Evolutionary conservation across 257 asterid species (phyloP).

Genomic region (Solanum peruvianum): DNA sequence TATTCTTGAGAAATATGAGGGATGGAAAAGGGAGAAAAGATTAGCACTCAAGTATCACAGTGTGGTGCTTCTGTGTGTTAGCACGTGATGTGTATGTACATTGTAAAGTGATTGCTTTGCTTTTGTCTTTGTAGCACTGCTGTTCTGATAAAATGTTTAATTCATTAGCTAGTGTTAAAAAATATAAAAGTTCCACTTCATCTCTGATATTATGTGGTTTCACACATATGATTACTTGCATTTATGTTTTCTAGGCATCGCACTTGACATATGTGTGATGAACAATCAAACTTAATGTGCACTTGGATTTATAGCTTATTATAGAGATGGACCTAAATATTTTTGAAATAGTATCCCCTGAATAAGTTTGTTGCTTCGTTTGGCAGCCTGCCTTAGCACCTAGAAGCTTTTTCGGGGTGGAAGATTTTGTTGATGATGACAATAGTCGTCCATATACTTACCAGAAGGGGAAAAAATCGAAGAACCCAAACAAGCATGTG

Average conservation of each 20-base stretch:
- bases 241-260: not conserved
- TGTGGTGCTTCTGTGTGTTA: not conserved
- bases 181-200: not conserved
- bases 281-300: not conserved
- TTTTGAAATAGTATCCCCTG: not conserved
- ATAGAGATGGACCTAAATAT: not conserved
- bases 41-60: not conserved
- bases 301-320: not conserved
- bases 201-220: not conserved
- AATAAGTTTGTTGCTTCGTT: not conserved
- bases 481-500: constrained; percentile 56
- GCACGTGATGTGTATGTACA: not conserved
- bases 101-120: not conserved
- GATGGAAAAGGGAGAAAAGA: not conserved
- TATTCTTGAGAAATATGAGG: not conserved
- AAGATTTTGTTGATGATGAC: constrained; percentile 81
- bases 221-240: not conserved
- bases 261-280: not conserved
- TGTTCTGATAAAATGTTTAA: not conserved
- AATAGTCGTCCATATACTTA: constrained; percentile 87
- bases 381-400: constrained; percentile 54
- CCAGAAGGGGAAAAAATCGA: constrained; percentile 73
- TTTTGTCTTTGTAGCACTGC: not conserved
- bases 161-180: not conserved
- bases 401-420: constrained; percentile 94